These are phyloP conservation scores for Loxodes magnus DNA, from an alignment of 73 alveolate species.

Conservation along the genomic window DNA sequence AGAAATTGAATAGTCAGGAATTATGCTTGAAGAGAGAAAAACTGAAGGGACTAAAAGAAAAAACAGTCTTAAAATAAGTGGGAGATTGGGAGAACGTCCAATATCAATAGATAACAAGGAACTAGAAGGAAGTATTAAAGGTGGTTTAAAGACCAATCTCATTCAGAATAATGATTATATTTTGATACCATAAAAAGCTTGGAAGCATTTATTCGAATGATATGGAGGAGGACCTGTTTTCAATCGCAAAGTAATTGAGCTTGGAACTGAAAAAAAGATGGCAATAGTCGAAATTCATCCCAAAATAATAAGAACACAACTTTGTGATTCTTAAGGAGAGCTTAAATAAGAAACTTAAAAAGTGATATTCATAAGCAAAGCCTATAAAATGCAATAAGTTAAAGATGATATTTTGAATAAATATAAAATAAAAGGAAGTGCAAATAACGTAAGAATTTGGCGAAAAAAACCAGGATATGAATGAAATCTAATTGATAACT, in stretches of 20 bases:
- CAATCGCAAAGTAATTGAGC: conserved; percentile 41
- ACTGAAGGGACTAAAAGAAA: too few species aligned
- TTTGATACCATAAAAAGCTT: conserved; percentile 51
- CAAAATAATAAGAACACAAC: conserved; percentile 17
- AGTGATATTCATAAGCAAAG: too few species aligned
- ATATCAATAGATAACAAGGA: conserved; percentile 5
- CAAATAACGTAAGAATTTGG: too few species aligned
- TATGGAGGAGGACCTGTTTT: conserved; percentile 72
- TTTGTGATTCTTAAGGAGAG: neutral
- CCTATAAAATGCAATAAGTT: too few species aligned
- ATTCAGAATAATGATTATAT: conserved; percentile 52
- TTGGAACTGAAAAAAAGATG: conserved; percentile 18
- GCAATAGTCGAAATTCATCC: conserved; percentile 64
- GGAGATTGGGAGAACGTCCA: conserved; percentile 15
- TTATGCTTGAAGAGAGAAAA: too few species aligned
- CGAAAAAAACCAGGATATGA: too few species aligned
- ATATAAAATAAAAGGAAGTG: too few species aligned
- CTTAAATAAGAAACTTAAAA: conserved; percentile 14
- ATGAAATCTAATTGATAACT: too few species aligned
- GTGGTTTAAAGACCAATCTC: conserved; percentile 42
- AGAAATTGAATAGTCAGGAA: too few species aligned
- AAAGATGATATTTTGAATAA: too few species aligned
- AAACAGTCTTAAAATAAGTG: too few species aligned
- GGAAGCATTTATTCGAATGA: conserved; percentile 56
- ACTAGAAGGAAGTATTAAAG: conserved; percentile 33